phyloP scores from a whole-genome alignment of 108 stramenopile species.

The Aureococcus anophagefferens region DNA sequence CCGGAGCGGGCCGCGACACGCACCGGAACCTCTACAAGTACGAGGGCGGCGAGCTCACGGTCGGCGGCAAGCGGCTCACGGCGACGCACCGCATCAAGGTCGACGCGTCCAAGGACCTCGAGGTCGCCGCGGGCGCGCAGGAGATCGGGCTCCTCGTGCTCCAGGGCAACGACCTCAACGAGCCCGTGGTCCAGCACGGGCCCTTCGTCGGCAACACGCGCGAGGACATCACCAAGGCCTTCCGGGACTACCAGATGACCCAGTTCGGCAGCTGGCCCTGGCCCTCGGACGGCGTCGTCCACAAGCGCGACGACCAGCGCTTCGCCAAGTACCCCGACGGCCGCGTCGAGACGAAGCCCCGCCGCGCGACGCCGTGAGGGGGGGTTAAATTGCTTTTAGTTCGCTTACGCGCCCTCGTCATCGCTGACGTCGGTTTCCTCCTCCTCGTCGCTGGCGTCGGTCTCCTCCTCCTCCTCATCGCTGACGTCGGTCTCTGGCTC shows the following conservation, averaged over 20 bases:
- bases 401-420: too few species aligned
- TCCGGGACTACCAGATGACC: conserved; percentile 32
- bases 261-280: conserved; percentile 70
- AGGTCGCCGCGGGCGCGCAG: not conserved
- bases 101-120: not conserved
- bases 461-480: too few species aligned
- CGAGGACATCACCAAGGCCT: conserved; percentile 29
- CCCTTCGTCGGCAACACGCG: conserved; percentile 46
- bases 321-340: not conserved
- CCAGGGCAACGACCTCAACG: conserved; percentile 21
- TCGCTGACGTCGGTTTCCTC: too few species aligned
- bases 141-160: conserved; percentile 15
- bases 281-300: conserved; percentile 55
- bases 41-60: not conserved
- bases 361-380: not conserved
- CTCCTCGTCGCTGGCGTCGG: too few species aligned
- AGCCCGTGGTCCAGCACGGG: conserved; percentile 40
- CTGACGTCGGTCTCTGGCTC: too few species aligned
- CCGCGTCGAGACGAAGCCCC: not conserved
- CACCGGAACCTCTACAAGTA: not conserved
- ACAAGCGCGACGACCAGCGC: not conserved
- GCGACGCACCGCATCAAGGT: not conserved
- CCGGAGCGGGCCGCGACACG: not conserved
- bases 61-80: not conserved
- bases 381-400: too few species aligned